Conservation (phyloP, 371 early-diverging fungal species). For the Actinomortierella wolfii region DNA sequence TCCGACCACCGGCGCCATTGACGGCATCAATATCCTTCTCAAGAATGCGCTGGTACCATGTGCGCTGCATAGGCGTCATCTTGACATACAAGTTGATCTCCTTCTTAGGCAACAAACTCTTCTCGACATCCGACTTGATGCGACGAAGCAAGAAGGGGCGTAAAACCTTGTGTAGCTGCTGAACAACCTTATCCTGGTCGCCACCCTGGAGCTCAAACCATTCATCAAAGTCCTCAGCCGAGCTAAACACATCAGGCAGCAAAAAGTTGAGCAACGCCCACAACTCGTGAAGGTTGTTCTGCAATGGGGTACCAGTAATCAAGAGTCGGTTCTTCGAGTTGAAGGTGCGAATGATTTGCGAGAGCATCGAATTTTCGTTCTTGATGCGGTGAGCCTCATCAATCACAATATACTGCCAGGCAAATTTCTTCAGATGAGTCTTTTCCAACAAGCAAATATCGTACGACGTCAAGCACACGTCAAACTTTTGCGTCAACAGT, state of each 20-base stretch:
- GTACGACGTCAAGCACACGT: conserved; percentile 97
- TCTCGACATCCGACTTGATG: conserved; percentile 98
- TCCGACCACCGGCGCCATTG: conserved; percentile 68
- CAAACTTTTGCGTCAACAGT: conserved; percentile 76
- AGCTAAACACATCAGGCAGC: conserved; percentile 94
- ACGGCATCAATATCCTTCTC: conserved; percentile 98
- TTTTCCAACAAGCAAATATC: conserved; percentile 96
- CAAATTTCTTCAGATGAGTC: conserved; percentile 81
- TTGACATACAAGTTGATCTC: conserved; percentile 96
- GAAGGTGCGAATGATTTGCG: conserved; percentile 89
- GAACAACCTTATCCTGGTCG: conserved; percentile 85
- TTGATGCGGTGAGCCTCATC: conserved; percentile 99
- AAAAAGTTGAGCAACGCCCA: conserved; percentile 99
- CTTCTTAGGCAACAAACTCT: conserved; percentile 95
- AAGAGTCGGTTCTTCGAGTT: conserved; percentile 91
- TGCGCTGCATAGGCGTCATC: conserved; percentile 94
- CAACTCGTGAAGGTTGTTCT: conserved; percentile 99
- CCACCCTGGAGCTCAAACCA: conserved; percentile 83
- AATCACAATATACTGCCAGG: conserved; percentile 95
- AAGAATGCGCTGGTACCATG: conserved; percentile 96
- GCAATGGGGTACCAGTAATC: conserved; percentile 99
- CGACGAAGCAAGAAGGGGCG: conserved; percentile 97
- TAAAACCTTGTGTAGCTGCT: conserved; percentile 92
- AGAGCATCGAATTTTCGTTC: conserved; percentile 96
- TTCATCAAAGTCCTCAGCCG: conserved; percentile 90